phyloP scores from a whole-genome alignment of 805 yeast species.

The Starmerella stigmatis region DNA sequence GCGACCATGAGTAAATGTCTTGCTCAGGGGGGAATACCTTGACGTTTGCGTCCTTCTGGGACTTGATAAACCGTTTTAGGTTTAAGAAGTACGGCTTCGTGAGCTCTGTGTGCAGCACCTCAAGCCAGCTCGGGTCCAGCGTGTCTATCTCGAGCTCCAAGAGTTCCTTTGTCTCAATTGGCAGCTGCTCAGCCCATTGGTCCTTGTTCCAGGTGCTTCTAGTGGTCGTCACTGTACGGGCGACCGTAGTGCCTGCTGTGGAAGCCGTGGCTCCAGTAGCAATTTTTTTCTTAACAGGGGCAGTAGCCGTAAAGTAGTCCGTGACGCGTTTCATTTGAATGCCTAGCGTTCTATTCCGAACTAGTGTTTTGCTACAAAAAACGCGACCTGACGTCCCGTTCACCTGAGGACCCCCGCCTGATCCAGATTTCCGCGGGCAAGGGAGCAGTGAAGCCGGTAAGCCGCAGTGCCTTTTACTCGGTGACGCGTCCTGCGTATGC shows the following conservation, averaged over 20 bases:
- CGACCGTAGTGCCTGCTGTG: not conserved
- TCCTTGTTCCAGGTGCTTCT: constrained; percentile 35
- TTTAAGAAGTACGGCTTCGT: constrained; percentile 74
- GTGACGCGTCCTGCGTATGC: not conserved
- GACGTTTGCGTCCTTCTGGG: constrained; percentile 38
- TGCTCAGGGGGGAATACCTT: constrained; percentile 67
- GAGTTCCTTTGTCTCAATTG: constrained; percentile 41
- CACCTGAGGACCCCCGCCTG: not conserved
- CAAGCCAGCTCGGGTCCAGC: constrained; percentile 71
- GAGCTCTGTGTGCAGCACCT: constrained; percentile 54
- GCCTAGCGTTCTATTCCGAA: not conserved
- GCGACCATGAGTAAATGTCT: constrained; percentile 85
- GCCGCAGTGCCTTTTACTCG: not conserved
- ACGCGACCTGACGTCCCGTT: too few species aligned
- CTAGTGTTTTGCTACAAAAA: too few species aligned
- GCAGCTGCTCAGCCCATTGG: constrained; percentile 41
- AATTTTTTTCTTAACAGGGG: constrained; percentile 3
- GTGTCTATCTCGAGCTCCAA: constrained; percentile 57
- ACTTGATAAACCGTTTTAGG: constrained; percentile 51
- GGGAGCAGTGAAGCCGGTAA: too few species aligned
- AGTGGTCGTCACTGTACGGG: not conserved
- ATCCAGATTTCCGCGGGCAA: too few species aligned
- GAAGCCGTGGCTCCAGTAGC: not conserved
- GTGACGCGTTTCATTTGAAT: constrained; percentile 18
- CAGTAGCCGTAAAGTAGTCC: constrained; percentile 14